A percentile compares a stretch with the other conserved stretches of the same genome.
Conservation (phyloP, 352 stramenopile genomes). For the Phytophthora palmivora region DNA sequence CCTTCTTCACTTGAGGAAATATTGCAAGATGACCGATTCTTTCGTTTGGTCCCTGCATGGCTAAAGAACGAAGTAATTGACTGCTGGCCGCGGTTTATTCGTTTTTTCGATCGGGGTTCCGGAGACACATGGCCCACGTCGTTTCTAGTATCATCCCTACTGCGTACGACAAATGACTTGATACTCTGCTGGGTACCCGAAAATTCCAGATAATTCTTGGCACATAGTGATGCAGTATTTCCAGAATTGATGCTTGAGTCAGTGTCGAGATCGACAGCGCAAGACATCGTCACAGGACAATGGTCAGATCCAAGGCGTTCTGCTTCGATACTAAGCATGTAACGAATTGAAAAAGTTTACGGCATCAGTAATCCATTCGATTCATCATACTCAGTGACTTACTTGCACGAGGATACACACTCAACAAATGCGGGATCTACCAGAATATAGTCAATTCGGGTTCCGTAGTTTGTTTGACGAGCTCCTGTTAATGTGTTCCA, state of each 20-base stretch:
- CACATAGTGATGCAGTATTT: slow-evolving; percentile 56
- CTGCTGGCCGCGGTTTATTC: slow-evolving; percentile 35
- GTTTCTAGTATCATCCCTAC: slow-evolving; percentile 7
- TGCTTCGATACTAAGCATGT: slow-evolving; percentile 49
- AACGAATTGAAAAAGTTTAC: not conserved
- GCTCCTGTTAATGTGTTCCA: slow-evolving; percentile 89
- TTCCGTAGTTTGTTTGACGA: slow-evolving; percentile 91
- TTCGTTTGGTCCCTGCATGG: slow-evolving; percentile 27
- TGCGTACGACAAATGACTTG: slow-evolving; percentile 47
- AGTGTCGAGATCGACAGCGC: slow-evolving; percentile 43
- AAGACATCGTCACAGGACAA: slow-evolving; percentile 70
- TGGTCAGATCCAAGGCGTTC: slow-evolving; percentile 79
- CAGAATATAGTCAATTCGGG: slow-evolving; percentile 92
- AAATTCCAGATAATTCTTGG: slow-evolving; percentile 81
- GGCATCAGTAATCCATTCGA: not conserved
- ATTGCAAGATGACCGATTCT: slow-evolving; percentile 2
- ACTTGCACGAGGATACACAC: slow-evolving; percentile 67
- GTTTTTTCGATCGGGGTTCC: slow-evolving; percentile 11
- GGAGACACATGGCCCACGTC: not conserved
- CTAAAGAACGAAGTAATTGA: slow-evolving; percentile 68
- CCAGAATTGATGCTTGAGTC: slow-evolving; percentile 18
- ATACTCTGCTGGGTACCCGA: slow-evolving; percentile 79
- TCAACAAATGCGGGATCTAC: slow-evolving; percentile 61
- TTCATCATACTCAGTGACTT: slow-evolving; percentile 3
- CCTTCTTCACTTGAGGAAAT: not conserved